phyloP scores from a whole-genome alignment of 192 early-diverging fungal species.

The Coemansia sp. region DNA sequence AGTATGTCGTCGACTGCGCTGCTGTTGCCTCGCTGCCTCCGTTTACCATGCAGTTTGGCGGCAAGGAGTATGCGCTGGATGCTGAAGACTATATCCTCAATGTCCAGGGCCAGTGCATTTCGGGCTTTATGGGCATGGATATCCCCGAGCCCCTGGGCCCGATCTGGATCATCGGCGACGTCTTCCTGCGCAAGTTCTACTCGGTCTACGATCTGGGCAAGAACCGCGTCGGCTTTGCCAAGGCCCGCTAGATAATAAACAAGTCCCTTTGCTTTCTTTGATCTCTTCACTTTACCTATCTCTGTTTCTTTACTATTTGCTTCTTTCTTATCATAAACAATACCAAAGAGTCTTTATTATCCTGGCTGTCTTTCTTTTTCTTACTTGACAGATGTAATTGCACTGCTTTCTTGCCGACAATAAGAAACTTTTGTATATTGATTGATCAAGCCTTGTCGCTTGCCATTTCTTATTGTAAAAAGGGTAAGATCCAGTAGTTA shows the following conservation, averaged over 20 bases:
- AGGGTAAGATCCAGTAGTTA: constrained; percentile 31
- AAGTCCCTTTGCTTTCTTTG: neutral
- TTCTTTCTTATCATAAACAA: too few relatives aligned
- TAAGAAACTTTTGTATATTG: constrained; percentile 3
- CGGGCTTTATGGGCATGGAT: constrained; percentile 91
- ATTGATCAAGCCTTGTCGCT: neutral
- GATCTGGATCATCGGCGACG: constrained; percentile 85
- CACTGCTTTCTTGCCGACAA: neutral
- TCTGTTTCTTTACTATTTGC: too few relatives aligned
- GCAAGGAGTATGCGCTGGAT: constrained; percentile 60
- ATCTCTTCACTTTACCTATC: neutral
- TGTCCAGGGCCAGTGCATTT: constrained; percentile 68
- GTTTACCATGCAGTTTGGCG: constrained; percentile 75
- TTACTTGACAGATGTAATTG: too few relatives aligned
- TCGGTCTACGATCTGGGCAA: constrained; percentile 58
- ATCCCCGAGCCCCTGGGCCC: constrained; percentile 72
- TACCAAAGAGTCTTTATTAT: too few relatives aligned
- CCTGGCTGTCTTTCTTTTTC: too few relatives aligned
- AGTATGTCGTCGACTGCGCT: constrained; percentile 82
- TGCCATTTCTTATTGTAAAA: neutral
- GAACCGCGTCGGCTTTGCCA: constrained; percentile 56
- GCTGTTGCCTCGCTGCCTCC: constrained; percentile 66
- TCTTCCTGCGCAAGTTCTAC: constrained; percentile 80
- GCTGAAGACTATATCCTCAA: constrained; percentile 66
- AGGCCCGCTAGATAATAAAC: constrained; percentile 23